Conservation (phyloP, 192 early-diverging fungal genomes). For the Backusella luteola region DNA sequence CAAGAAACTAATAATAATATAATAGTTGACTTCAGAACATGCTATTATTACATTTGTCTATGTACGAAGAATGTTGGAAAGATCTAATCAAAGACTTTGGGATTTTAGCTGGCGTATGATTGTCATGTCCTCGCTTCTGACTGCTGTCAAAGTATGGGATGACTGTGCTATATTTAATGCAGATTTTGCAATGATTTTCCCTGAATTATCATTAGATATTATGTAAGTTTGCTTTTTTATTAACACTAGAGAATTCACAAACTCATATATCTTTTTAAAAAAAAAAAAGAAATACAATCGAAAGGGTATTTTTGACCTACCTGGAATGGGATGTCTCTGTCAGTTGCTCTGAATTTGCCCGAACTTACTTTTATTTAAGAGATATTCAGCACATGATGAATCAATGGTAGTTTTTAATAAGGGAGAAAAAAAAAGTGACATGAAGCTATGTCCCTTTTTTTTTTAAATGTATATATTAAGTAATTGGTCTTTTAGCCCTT, state of each 20-base stretch:
- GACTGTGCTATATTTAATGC: constrained; percentile 84
- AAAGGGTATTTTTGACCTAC: constrained; percentile 12
- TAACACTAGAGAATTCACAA: neutral
- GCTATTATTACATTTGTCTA: constrained; percentile 50
- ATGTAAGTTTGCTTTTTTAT: constrained; percentile 44
- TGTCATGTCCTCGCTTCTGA: constrained; percentile 60
- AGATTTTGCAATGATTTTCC: constrained; percentile 78
- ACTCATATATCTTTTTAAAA: neutral
- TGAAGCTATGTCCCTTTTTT: neutral
- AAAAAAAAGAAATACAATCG: constrained; percentile 14
- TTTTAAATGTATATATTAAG: neutral
- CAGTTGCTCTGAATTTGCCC: constrained; percentile 10
- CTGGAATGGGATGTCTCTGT: constrained; percentile 12
- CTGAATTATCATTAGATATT: constrained; percentile 63
- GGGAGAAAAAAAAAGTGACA: neutral
- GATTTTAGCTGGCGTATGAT: constrained; percentile 51
- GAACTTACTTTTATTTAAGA: constrained; percentile 13
- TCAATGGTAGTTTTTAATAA: neutral
- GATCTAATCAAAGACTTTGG: constrained; percentile 54
- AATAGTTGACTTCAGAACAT: constrained; percentile 30
- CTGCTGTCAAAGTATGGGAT: constrained; percentile 87
- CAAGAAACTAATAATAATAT: neutral
- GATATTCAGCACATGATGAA: constrained; percentile 11
- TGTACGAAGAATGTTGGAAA: constrained; percentile 67
- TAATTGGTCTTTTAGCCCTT: too few relatives aligned